Evolutionary conservation across 78 protist species (phyloP), one percentile per base, ranked within the genome.

Genomic region (Ministeria vibrans): DNA sequence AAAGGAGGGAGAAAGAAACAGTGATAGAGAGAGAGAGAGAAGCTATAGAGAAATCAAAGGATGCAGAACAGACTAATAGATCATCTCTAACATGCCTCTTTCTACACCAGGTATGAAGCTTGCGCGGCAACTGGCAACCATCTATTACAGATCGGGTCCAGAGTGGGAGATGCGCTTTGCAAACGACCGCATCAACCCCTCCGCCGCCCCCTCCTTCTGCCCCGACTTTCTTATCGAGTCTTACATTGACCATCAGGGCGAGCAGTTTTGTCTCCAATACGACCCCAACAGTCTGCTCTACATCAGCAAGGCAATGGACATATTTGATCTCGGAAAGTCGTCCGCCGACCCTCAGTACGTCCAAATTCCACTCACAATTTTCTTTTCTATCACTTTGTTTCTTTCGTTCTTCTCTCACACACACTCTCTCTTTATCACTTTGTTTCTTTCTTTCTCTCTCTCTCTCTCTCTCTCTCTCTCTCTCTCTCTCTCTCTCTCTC

Each of bases 171-270:
- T 43, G 36, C 46, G 87, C 43, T 83, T 83, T 41, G 69, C 34
- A 18, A 7, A 59, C 20, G 23, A 70, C 51, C 69, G 46, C 59
- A 13, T 13, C 30, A 55, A 34, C 2, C n/a, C 63, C 11, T 55
- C 1, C 11, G 38, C 39, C 32, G 0, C 23, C 42, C 74, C 53
- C 39, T 41, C 61, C 28, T 83, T 83, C 42, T 22, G 61, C 5
- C 79, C 82, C 55, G 87, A 83, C 34, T 83, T 70, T 38, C 70
- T 73, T 22, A 83, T 83, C 74, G 87, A 83, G 49, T 36, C 81
- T 0, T 83, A 83, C 27, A 41, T 83, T 30, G 69, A 72, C 30
- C 77, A 78, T 32, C 81, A 83, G 71, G 78, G 77, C 20, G 85
- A 73, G 69, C 25, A 6, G 27, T 81, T 70, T 25, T 55, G 77